phyloP scores from a whole-genome alignment of 2,329 filamentous ascomycete species.

The Rutstroemia sp. region DNA sequence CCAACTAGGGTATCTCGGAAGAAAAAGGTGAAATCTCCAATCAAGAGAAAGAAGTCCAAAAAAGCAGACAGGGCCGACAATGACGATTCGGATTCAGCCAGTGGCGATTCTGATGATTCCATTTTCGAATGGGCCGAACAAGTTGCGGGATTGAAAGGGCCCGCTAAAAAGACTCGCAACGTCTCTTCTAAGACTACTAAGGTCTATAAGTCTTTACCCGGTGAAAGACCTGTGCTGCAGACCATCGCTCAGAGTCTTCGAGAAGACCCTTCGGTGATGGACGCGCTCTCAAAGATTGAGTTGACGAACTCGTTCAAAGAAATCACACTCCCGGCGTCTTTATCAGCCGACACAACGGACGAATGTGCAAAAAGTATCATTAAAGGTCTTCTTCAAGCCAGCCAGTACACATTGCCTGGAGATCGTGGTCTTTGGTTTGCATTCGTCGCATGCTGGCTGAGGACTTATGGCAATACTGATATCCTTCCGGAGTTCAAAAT shows the following conservation, averaged over 20 bases:
- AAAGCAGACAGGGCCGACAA: not conserved
- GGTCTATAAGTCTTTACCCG: conserved; percentile 1
- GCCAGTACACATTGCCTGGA: conserved; percentile 25
- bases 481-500: conserved; percentile 22
- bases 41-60: not conserved
- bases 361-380: conserved; percentile 15
- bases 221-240: conserved; percentile 2
- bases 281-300: conserved; percentile 1
- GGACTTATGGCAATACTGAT: conserved; percentile 13
- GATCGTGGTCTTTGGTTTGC: conserved; percentile 26
- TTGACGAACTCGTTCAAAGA: not conserved
- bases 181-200: conserved; percentile 2
- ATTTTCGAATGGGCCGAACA: conserved; percentile 18
- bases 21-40: not conserved
- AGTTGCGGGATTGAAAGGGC: conserved; percentile 4
- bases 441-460: conserved; percentile 23
- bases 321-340: not conserved
- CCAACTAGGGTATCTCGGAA: conserved; percentile 2
- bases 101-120: conserved; percentile 16
- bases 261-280: not conserved
- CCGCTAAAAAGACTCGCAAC: not conserved
- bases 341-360: not conserved
- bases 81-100: conserved; percentile 1
- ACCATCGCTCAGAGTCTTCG: not conserved
- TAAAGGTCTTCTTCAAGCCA: conserved; percentile 16